phyloP scores from a whole-genome alignment of 2,329 filamentous ascomycete genomes.

The Sclerotinia borealis region DNA sequence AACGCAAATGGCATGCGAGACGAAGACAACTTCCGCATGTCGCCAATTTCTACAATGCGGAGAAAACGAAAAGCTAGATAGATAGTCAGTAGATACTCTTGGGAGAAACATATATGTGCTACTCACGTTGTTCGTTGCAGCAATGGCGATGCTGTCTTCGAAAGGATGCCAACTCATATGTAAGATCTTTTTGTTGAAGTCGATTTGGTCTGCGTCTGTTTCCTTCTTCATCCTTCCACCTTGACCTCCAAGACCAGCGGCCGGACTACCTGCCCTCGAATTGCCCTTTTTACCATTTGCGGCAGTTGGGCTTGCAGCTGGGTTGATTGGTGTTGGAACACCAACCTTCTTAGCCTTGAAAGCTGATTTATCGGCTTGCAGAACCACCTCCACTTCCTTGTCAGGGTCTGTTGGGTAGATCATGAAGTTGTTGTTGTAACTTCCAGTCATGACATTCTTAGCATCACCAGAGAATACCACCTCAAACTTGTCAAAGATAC shows the following conservation, averaged over 20 bases:
- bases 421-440: slow-evolving; percentile 99
- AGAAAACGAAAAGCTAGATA: slow-evolving; percentile 68
- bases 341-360: slow-evolving; percentile 99
- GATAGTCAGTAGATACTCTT: slow-evolving; percentile 16
- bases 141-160: slow-evolving; percentile 98
- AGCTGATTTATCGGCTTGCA: slow-evolving; percentile 96
- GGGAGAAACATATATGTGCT: not conserved
- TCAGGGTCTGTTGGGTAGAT: slow-evolving; percentile 96
- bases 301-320: slow-evolving; percentile 63
- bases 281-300: slow-evolving; percentile 78
- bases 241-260: slow-evolving; percentile 64
- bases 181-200: slow-evolving; percentile 99
- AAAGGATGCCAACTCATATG: slow-evolving; percentile 99
- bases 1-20: slow-evolving; percentile 31
- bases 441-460: slow-evolving; percentile 99
- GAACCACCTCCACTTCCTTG: slow-evolving; percentile 93
- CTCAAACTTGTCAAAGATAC: slow-evolving; percentile 99
- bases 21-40: slow-evolving; percentile 26
- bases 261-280: slow-evolving; percentile 83
- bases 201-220: slow-evolving; percentile 97
- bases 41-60: slow-evolving; percentile 53
- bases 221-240: slow-evolving; percentile 97
- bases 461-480: slow-evolving; percentile 97
- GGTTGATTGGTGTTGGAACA: slow-evolving; percentile 93
- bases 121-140: slow-evolving; percentile 97